phyloP scores from a whole-genome alignment of 805 yeast genomes.

The Saccharomycopsis schoenii region DNA sequence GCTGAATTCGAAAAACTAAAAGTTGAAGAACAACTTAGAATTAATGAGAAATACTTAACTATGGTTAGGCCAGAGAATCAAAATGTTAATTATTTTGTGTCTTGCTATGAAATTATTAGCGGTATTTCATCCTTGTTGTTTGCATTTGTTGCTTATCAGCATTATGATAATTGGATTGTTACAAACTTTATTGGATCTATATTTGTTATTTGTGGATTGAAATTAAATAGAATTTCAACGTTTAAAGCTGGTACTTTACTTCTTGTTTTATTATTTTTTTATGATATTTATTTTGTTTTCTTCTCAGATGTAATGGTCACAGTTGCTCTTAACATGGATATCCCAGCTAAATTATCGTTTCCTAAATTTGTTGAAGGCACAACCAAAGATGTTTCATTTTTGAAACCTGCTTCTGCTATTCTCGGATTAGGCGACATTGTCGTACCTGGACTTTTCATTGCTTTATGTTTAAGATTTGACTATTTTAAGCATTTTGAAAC shows the following conservation, averaged over 20 bases:
- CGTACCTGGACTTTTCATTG: conserved; percentile 45
- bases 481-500: conserved; percentile 29
- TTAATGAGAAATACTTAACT: neutral
- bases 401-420: conserved; percentile 24
- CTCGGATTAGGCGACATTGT: conserved; percentile 62
- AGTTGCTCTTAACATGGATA: conserved; percentile 45
- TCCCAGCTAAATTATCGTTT: conserved; percentile 40
- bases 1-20: conserved; percentile 9
- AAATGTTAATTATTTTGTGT: conserved; percentile 27
- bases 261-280: conserved; percentile 41
- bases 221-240: conserved; percentile 30
- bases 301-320: conserved; percentile 50
- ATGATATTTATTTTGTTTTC: conserved; percentile 62
- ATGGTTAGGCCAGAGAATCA: conserved; percentile 25
- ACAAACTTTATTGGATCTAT: conserved; percentile 34
- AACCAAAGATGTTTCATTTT: conserved; percentile 8
- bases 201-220: conserved; percentile 36
- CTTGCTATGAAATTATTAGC: conserved; percentile 25
- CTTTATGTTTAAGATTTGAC: conserved; percentile 49
- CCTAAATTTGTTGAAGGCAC: conserved; percentile 26
- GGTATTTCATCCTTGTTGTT: conserved; percentile 18
- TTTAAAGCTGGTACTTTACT: conserved; percentile 38
- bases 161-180: conserved; percentile 37
- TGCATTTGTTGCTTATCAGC: conserved; percentile 18
- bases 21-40: conserved; percentile 6